Evolutionary conservation across 2,329 filamentous ascomycete species (phyloP), one percentile per base, ranked within the genome.

Genomic region (Nemania abortiva): DNA sequence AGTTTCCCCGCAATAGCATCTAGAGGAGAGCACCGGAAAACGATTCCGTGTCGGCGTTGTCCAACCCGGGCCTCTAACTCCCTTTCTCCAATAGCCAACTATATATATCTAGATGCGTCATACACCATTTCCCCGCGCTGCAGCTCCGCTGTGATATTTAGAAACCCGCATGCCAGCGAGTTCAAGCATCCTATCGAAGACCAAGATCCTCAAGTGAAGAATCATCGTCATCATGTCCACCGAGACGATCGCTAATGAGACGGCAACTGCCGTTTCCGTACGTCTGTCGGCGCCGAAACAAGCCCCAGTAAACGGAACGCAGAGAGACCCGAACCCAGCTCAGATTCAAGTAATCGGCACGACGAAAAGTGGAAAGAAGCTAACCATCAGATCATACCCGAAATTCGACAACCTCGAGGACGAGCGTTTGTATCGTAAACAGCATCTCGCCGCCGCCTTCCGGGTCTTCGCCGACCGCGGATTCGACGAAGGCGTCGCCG

Each of bases 401-500:
- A 74, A 76, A 58, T 90, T 89, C 77, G 79, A 83, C 4, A 82
- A 83, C 20, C 83, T 84, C 67, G 83, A 83, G 45, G 83, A 85
- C 55, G 85, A 90, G 66, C 86, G 89, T 10, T 80, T 83, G 73
- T 89, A 88, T 81, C 86, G 88, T 70, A 83, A 88, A 31, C 82
- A 85, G 24, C 87, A 89, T 74, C 87, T 88, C 77, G 87, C 87
- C 1, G 83, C 84, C 6, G 87, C 88, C 18, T 91, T 91, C 77
- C 85, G 89, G 11, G 84, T 90, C 63, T 90, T 90, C 74, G 84
- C 88, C 1, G 84, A 88, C 61, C 86, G 88, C 72, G 87, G 87
- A 61, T 90, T 86, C 77, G 87, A 86, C 0, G 89, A 91, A 76
- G 89, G 89, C 59, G 89, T 90, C 80, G 83, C 83, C 10, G 89